Evolutionary conservation across 345 rosid species (phyloP).

Genomic region (Syzygium jambos): DNA sequence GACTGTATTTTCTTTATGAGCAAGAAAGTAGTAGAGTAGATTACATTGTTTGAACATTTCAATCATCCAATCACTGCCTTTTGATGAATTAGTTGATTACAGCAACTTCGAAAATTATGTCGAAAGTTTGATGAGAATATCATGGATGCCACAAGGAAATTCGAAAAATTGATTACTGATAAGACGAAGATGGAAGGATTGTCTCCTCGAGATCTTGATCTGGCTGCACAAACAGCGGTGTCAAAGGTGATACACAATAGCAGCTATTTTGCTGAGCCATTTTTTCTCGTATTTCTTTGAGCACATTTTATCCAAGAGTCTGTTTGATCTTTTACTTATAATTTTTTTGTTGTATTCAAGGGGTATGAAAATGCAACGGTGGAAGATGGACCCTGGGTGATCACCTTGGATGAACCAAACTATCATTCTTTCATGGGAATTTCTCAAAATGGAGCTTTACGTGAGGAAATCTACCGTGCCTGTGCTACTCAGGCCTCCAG

Average conservation of each 20-base stretch:
- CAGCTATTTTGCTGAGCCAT: not conserved
- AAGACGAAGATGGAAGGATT: constrained; percentile 72
- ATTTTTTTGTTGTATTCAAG: constrained; percentile 18
- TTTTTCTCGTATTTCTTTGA: not conserved
- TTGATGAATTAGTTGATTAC: constrained; percentile 2
- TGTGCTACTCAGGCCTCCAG: constrained; percentile 54
- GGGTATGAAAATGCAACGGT: constrained; percentile 76
- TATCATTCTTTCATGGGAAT: constrained; percentile 71
- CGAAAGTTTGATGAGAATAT: constrained; percentile 75
- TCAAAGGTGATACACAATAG: constrained; percentile 46
- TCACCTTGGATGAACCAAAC: constrained; percentile 77
- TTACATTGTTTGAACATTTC: not conserved
- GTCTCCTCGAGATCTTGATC: constrained; percentile 70
- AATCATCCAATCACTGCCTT: not conserved
- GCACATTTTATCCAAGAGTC: not conserved
- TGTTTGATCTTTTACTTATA: not conserved
- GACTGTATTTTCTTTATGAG: not conserved
- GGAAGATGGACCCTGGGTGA: constrained; percentile 78
- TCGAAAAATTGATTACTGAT: constrained; percentile 65
- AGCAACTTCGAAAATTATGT: constrained; percentile 66
- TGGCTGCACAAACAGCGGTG: constrained; percentile 79
- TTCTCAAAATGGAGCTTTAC: constrained; percentile 59
- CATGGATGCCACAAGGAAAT: constrained; percentile 69
- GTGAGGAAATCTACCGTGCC: constrained; percentile 75
- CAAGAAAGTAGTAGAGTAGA: not conserved